phyloP scores from a whole-genome alignment of 2,329 filamentous ascomycete genomes.

The Neonectria punicea region DNA sequence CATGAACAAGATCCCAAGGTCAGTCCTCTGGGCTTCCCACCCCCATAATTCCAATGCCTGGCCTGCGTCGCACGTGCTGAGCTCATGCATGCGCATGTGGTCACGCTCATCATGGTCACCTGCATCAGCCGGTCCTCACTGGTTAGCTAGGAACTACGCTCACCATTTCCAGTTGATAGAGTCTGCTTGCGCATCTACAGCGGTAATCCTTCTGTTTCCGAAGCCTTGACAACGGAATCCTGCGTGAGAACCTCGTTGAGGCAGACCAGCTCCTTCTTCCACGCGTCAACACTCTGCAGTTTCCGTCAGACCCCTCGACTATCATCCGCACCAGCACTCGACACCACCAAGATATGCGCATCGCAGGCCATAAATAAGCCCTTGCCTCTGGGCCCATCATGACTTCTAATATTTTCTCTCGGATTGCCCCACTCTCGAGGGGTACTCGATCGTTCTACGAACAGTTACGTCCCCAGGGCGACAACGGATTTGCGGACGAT shows the following conservation, averaged over 20 bases:
- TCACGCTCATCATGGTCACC: constrained; percentile 41
- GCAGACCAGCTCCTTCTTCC: neutral
- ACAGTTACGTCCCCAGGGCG: constrained; percentile 56
- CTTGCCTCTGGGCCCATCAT: constrained; percentile 44
- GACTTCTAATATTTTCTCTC: constrained; percentile 61
- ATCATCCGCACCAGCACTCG: constrained; percentile 1
- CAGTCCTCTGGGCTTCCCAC: neutral
- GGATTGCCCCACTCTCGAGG: constrained; percentile 46
- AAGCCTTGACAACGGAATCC: neutral
- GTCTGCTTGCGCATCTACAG: neutral
- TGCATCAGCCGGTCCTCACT: constrained; percentile 21
- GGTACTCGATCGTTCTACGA: constrained; percentile 61
- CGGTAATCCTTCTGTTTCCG: neutral
- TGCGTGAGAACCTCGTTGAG: neutral
- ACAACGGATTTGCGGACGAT: constrained; percentile 54
- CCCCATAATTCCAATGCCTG: neutral
- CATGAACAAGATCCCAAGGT: neutral
- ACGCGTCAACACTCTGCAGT: neutral
- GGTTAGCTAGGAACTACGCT: neutral
- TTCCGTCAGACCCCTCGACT: neutral
- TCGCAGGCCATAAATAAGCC: constrained; percentile 18
- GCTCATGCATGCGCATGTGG: constrained; percentile 35
- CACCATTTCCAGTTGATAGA: neutral
- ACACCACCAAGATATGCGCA: constrained; percentile 32
- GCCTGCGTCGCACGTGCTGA: constrained; percentile 9